Conservation (phyloP, 352 stramenopile genomes). For the Nothophytophthora sp. region DNA sequence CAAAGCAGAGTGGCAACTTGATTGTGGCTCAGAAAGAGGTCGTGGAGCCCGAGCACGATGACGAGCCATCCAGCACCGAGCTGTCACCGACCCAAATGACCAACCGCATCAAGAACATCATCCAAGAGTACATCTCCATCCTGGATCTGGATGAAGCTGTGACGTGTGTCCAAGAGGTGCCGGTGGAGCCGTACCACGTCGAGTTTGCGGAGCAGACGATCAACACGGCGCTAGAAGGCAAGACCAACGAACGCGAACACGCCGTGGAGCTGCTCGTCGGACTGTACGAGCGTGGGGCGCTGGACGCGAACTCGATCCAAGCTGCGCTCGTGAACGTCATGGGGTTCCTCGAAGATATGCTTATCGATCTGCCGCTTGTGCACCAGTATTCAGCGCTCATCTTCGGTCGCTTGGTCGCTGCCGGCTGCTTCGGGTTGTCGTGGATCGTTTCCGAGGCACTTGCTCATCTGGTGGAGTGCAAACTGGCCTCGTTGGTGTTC, state of each 20-base stretch:
- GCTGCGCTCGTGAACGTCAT: conserved; percentile 63
- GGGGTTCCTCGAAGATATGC: conserved; percentile 86
- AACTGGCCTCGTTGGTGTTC: conserved; percentile 70
- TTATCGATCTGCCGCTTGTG: conserved; percentile 84
- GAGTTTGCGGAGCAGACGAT: conserved; percentile 79
- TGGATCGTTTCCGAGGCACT: conserved; percentile 76
- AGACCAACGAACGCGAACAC: conserved; percentile 62
- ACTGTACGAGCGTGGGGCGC: conserved; percentile 63
- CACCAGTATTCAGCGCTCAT: conserved; percentile 79
- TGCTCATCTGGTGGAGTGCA: conserved; percentile 54
- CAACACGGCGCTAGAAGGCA: conserved; percentile 76
- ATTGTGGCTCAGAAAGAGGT: conserved; percentile 57
- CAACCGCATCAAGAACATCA: conserved; percentile 87
- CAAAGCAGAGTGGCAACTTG: conserved; percentile 79
- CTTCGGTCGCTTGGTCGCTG: conserved; percentile 73
- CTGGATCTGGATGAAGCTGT: conserved; percentile 76
- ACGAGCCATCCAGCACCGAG: conserved; percentile 13
- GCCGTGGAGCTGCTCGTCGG: conserved; percentile 77
- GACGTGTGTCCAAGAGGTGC: conserved; percentile 71
- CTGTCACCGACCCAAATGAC: conserved; percentile 46
- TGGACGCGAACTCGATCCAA: conserved; percentile 79
- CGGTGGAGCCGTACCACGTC: conserved; percentile 42
- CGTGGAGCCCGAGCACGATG: conserved; percentile 19
- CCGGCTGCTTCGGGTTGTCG: conserved; percentile 81
- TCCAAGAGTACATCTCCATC: conserved; percentile 85